These are phyloP conservation scores for Echinosophora koreensis DNA, from an alignment of 306 rosid species.

Conservation along the genomic window DNA sequence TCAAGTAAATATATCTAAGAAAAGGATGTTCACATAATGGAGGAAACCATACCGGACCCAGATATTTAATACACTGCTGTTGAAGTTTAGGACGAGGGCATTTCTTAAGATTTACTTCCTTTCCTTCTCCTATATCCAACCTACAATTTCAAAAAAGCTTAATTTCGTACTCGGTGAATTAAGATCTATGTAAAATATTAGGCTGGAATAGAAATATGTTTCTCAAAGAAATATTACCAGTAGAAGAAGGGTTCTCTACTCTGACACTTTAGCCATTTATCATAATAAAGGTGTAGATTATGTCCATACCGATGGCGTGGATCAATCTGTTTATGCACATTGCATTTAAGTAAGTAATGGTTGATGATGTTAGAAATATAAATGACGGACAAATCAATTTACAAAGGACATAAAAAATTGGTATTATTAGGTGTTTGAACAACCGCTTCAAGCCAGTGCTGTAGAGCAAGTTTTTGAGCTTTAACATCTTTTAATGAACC, in stretches of 20 bases:
- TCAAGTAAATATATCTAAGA: too few relatives aligned
- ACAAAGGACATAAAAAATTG: constrained; percentile 2
- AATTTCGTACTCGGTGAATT: not conserved
- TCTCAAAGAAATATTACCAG: constrained; percentile 64
- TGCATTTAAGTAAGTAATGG: constrained; percentile 38
- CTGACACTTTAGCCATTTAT: constrained; percentile 90
- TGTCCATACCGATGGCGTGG: constrained; percentile 99
- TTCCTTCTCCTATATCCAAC: constrained; percentile 98
- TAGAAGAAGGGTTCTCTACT: constrained; percentile 97
- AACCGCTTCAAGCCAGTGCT: constrained; percentile 99
- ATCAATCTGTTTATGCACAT: constrained; percentile 73
- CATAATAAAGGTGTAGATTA: constrained; percentile 87
- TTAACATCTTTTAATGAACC: constrained; percentile 87
- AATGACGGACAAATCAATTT: too few relatives aligned
- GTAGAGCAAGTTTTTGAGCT: constrained; percentile 95
- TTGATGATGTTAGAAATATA: not conserved
- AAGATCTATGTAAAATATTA: constrained; percentile 8
- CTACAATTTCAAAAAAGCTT: constrained; percentile 53
- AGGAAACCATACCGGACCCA: constrained; percentile 86
- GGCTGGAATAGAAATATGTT: not conserved
- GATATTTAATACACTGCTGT: constrained; percentile 93
- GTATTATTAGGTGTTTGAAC: constrained; percentile 45
- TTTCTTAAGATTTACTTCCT: constrained; percentile 82
- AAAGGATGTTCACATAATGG: too few relatives aligned
- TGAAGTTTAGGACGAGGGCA: constrained; percentile 87